Base-by-base conservation (phyloP, 176 grass and related monocot species). In the Musa beccarii region DNA sequence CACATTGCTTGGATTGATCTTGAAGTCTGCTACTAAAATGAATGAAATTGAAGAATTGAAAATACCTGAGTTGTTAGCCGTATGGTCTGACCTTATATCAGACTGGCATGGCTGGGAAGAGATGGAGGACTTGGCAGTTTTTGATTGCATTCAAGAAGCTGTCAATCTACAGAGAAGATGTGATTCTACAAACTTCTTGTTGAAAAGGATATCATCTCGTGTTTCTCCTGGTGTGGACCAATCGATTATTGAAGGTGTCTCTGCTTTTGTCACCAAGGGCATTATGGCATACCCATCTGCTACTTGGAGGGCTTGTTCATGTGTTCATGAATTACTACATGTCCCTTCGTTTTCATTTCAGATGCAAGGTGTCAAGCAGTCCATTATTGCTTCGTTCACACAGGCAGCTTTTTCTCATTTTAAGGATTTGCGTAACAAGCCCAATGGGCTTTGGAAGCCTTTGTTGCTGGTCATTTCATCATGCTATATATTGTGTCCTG, bases 31-130 rank as follows among this genome's bases (percentile, higher is more conserved):
- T 68, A 85, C 70, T 84, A 87, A 83, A 19, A 43, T 77, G 54
- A 76, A 85, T 51, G 92, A 96, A 80, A 52, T 78, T 67, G 53
- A 78, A 72, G 77, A 71, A 69, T 82, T 89, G 63, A 92, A 87
- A 68, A 77, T 96, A 56, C 85, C 79, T 52, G 92, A 92, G 63
- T 65, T 96, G 80, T 78, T 96, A 80, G 67, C 78, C 76, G 65
- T 82, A 71, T 96, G 89, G 89, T 74, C 92, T 81, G 83, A 89
- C 53, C 82, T 59, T 51, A 81, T 96, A 69, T 78, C 85, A 17
- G 82, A 66, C 50, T 96, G 83, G 87, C 80, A 96, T 74, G 84
- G 83, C 10, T 96, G 89, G 92, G 92, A 92, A 70, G 92, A 96
- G 83, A 87, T 86, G 78, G 92, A 92, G 76, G 89, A 96, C 84